These are phyloP conservation scores for Cotoneaster glaucophyllus DNA, from an alignment of 306 rosid genomes.

Conservation along the genomic window DNA sequence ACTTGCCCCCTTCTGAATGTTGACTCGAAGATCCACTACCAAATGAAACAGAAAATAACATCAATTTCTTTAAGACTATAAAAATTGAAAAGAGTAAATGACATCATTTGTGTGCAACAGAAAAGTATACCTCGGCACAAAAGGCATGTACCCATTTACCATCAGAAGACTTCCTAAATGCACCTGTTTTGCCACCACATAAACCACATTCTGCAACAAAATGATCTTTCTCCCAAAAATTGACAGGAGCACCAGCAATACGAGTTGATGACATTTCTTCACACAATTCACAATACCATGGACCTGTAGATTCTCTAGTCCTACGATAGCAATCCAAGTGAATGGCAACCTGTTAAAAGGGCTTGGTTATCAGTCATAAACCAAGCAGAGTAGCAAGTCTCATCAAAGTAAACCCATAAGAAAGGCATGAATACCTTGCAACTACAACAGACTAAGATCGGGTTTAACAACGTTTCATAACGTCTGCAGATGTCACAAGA, in stretches of 20 bases:
- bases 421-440: conserved; percentile 65
- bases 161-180: conserved; percentile 83
- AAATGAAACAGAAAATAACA: conserved; percentile 11
- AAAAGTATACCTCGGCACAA: conserved; percentile 77
- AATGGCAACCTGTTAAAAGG: conserved; percentile 68
- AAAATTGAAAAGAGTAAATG: neutral
- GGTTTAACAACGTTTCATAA: conserved; percentile 67
- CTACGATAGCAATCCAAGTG: conserved; percentile 90
- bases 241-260: conserved; percentile 48
- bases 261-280: conserved; percentile 50
- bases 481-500: conserved; percentile 91
- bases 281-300: conserved; percentile 96
- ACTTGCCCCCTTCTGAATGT: conserved; percentile 85
- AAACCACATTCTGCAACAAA: conserved; percentile 77
- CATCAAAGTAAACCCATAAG: conserved; percentile 6
- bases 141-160: conserved; percentile 99
- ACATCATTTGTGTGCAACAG: neutral
- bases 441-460: conserved; percentile 74
- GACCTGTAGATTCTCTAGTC: conserved; percentile 74
- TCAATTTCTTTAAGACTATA: neutral
- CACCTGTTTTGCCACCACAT: conserved; percentile 89
- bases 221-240: conserved; percentile 78
- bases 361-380: conserved; percentile 10
- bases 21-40: conserved; percentile 85
- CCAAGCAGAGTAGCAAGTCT: conserved; percentile 5